Percentiles rank a stretch among this genome's conserved stretches.
Conservation (phyloP, 1,284 basidiomycete species). For the Ganoderma meredithae region DNA sequence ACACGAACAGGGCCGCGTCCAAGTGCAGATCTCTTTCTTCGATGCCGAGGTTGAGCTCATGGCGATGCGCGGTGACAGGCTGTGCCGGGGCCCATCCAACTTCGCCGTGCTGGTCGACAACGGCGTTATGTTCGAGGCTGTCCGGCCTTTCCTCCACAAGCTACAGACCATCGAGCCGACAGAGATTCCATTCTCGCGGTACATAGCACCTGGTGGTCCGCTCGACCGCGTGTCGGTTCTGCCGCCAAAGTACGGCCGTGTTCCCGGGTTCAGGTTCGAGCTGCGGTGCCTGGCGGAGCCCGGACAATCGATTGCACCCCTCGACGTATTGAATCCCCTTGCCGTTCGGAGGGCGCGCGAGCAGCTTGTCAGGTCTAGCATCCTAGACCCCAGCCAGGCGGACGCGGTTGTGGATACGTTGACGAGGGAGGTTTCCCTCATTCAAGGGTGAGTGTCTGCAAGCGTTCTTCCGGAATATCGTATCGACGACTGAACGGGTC, state of each 20-base stretch:
- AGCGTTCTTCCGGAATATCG: too few relatives aligned
- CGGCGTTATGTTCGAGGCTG: slow-evolving; percentile 41
- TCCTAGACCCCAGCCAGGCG: slow-evolving; percentile 70
- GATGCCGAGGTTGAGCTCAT: slow-evolving; percentile 42
- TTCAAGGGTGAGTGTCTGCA: slow-evolving; percentile 65
- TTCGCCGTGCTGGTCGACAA: slow-evolving; percentile 41
- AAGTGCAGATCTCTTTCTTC: slow-evolving; percentile 41
- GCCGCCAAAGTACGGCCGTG: slow-evolving; percentile 40
- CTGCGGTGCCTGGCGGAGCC: slow-evolving; percentile 45
- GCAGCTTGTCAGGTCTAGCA: slow-evolving; percentile 53
- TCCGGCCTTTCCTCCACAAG: slow-evolving; percentile 41
- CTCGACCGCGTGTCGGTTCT: slow-evolving; percentile 29
- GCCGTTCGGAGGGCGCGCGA: slow-evolving; percentile 49
- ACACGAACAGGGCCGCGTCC: slow-evolving; percentile 31
- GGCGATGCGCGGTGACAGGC: slow-evolving; percentile 35
- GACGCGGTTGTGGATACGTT: slow-evolving; percentile 70
- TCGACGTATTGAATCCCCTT: slow-evolving; percentile 30
- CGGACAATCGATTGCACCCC: slow-evolving; percentile 28
- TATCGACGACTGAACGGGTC: background rate
- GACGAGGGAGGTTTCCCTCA: slow-evolving; percentile 65
- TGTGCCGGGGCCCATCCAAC: slow-evolving; percentile 25
- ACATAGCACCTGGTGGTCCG: slow-evolving; percentile 46
- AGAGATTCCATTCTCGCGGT: slow-evolving; percentile 38
- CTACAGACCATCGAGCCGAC: slow-evolving; percentile 41
- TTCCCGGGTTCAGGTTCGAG: slow-evolving; percentile 39